Evolutionary conservation across 768 basidiomycete species (phyloP).

Genomic region (Jaapia argillacea): DNA sequence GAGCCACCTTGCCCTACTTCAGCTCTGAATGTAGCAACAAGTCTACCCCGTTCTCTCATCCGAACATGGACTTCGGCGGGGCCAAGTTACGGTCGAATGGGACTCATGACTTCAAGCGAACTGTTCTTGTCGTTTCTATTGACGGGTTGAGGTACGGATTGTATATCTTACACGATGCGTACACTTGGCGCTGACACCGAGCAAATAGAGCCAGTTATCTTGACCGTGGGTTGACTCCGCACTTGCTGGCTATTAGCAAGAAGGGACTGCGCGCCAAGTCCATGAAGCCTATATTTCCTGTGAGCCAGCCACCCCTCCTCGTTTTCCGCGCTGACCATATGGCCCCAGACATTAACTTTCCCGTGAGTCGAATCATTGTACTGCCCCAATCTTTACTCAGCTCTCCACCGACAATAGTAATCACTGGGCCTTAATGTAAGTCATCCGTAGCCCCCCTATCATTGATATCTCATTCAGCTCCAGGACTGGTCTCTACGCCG

Average conservation of each 20-base stretch:
- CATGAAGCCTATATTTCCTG: slow-evolving; percentile 83
- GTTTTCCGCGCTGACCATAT: slow-evolving; percentile 4
- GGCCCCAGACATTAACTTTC: slow-evolving; percentile 70
- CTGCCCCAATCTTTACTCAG: slow-evolving; percentile 3
- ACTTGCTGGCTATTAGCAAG: slow-evolving; percentile 71
- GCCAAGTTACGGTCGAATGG: slow-evolving; percentile 53
- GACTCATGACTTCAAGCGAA: slow-evolving; percentile 73
- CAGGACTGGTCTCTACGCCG: slow-evolving; percentile 85
- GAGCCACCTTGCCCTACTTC: no score
- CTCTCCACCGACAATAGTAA: slow-evolving; percentile 38
- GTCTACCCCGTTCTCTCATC: neutral
- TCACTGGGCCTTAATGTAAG: slow-evolving; percentile 82
- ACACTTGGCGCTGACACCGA: neutral
- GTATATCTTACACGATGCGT: neutral
- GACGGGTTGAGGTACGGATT: slow-evolving; percentile 65
- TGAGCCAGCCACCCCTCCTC: slow-evolving; percentile 23
- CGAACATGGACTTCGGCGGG: neutral
- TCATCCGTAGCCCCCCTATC: slow-evolving; percentile 4
- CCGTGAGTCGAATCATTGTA: slow-evolving; percentile 44
- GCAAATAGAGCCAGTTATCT: slow-evolving; percentile 69
- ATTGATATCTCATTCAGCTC: neutral
- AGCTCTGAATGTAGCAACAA: neutral
- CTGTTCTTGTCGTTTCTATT: slow-evolving; percentile 78
- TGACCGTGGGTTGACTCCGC: slow-evolving; percentile 77
- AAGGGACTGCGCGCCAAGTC: slow-evolving; percentile 82